Base-by-base conservation (phyloP, 2,329 filamentous ascomycete species). In the Alternaria gansuensis region DNA sequence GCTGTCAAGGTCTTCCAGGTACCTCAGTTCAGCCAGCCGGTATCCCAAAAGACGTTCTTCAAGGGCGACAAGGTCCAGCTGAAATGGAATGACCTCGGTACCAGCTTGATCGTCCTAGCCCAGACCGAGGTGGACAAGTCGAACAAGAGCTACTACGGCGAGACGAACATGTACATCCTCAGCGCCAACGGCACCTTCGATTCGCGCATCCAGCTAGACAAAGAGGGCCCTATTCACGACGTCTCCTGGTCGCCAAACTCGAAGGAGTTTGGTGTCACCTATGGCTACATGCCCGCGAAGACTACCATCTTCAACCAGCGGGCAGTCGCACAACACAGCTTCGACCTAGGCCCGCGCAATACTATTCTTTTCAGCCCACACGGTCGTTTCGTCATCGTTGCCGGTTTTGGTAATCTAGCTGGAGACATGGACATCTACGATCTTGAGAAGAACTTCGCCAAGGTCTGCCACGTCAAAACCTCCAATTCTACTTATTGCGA, bases 231-330 rank as follows among this genome's bases (percentile, higher is more conserved):
- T 5, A 97, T 98, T 71, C 94, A 98, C 78, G 95, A 99, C 75
- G 94, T 99, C 41, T 88, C 91, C n/a, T 99, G 95, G 95, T 97
- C 93, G 44, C 93, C 95, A 46, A 98, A 95, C 80, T 96, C 93
- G 70, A 96, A 93, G 82, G 94, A 98, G 79, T 99, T 99, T 74
- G 94, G 93, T 75, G 95, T 99, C 31, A 89, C 97, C 14, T 99
- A 99, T 76, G 95, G 95, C 62, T 98, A 92, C 79, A 98, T 97
- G 93, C 95, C 95, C n/a, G 92, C 95, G 55, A 98, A 98, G 85
- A 95, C 94, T 3, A 97, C 94, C 68, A 95, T 99, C 68, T 99
- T 98, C 86, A 97, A 97, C 78, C 87, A 90, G 71, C 89, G 92
- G 64, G 95, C 91, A 63, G 86, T 93, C 59, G 84, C 90, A 21